These are phyloP conservation scores for Coniochaeta pulveracea DNA, from an alignment of 2,329 filamentous ascomycete genomes.

Conservation along the genomic window DNA sequence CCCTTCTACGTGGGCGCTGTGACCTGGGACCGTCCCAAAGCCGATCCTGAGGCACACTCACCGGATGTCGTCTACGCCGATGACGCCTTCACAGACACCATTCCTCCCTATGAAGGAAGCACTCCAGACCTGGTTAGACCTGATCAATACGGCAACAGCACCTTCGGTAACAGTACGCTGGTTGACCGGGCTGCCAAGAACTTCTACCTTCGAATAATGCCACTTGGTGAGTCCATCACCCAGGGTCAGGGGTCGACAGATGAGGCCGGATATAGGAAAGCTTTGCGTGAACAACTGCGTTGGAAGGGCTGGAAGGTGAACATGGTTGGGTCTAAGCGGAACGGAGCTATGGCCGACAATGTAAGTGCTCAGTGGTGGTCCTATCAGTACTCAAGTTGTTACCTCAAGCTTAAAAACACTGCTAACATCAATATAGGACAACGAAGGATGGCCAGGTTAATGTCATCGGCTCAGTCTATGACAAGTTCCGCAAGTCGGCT, in stretches of 20 bases:
- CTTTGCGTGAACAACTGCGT: not conserved
- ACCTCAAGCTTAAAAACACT: not conserved
- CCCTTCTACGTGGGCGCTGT: too few species aligned
- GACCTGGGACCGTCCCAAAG: too few species aligned
- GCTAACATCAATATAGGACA: too few species aligned
- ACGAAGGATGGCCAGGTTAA: constrained; percentile 11
- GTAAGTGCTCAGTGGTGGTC: not conserved
- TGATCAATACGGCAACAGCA: not conserved
- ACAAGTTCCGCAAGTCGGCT: constrained; percentile 4
- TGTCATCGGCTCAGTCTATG: too few species aligned
- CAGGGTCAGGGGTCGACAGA: not conserved
- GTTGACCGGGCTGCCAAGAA: too few species aligned
- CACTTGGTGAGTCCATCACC: not conserved
- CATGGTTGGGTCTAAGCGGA: not conserved
- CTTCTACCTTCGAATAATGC: not conserved
- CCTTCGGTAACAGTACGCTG: not conserved
- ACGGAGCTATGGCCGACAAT: constrained; percentile 2
- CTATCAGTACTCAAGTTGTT: too few species aligned
- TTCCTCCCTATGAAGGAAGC: too few species aligned
- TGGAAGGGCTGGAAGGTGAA: not conserved
- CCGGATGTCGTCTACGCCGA: too few species aligned
- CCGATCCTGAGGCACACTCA: too few species aligned
- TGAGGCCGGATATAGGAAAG: not conserved
- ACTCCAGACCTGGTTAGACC: not conserved
- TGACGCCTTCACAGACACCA: too few species aligned